Evolutionary conservation across 2,329 filamentous ascomycete species (phyloP).

Genomic region (Metarhizium robertsii): DNA sequence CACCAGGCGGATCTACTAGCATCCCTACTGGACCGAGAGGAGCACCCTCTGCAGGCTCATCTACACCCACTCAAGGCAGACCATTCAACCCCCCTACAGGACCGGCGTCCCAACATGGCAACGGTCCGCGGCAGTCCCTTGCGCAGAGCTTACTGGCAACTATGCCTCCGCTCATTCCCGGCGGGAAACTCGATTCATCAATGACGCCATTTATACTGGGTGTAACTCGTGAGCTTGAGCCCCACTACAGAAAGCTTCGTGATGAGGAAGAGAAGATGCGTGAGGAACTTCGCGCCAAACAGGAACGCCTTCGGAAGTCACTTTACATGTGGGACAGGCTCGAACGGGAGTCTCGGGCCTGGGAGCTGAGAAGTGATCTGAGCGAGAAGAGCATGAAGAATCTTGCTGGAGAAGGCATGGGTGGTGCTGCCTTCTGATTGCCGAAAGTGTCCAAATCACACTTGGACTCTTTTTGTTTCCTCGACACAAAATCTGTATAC

Average conservation of each 20-base stretch:
- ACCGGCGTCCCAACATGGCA: slow-evolving; percentile 32
- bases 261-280: slow-evolving; percentile 51
- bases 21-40: slow-evolving; percentile 41
- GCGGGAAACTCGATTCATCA: slow-evolving; percentile 43
- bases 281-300: slow-evolving; percentile 41
- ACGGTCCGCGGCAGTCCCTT: slow-evolving; percentile 32
- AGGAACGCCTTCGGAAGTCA: slow-evolving; percentile 45
- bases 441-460: not conserved
- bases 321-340: slow-evolving; percentile 44
- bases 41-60: slow-evolving; percentile 22
- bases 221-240: slow-evolving; percentile 43
- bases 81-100: slow-evolving; percentile 51
- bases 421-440: slow-evolving; percentile 43
- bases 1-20: slow-evolving; percentile 26
- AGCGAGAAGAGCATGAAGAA: slow-evolving; percentile 49
- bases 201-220: slow-evolving; percentile 34
- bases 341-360: slow-evolving; percentile 43
- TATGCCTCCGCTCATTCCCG: slow-evolving; percentile 41
- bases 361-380: slow-evolving; percentile 46
- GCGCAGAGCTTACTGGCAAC: slow-evolving; percentile 43
- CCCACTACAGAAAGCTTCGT: slow-evolving; percentile 42
- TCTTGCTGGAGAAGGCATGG: slow-evolving; percentile 44
- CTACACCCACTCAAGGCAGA: slow-evolving; percentile 31
- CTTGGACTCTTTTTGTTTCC: not conserved
- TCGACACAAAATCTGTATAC: not conserved